A percentile compares a stretch with the other conserved stretches of the same genome.
phyloP scores from a whole-genome alignment of 345 rosid genomes.

The Aethionema arabicum region DNA sequence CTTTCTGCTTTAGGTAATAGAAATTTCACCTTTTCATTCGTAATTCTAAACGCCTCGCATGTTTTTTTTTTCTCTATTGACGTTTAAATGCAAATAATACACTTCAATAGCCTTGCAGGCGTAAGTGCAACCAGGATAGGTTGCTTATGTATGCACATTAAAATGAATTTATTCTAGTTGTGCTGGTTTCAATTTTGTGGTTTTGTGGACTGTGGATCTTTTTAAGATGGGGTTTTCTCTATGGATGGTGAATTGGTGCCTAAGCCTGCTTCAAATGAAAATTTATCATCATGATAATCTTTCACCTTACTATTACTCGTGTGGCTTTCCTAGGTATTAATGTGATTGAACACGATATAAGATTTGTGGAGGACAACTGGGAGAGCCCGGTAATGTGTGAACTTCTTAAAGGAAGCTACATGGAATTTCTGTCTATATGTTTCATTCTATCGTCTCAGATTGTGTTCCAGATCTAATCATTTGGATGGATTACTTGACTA shows the following conservation, averaged over 20 bases:
- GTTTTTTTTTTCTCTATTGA: background rate
- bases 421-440: background rate
- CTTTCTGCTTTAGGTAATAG: constrained; percentile 82
- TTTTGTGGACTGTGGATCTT: background rate
- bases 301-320: constrained; percentile 10
- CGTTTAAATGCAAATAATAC: background rate
- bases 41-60: background rate
- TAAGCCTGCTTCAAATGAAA: background rate
- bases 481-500: background rate
- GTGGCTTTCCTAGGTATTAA: constrained; percentile 65
- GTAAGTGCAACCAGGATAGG: background rate
- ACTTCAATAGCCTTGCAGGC: background rate
- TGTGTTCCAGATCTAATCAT: background rate
- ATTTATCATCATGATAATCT: background rate
- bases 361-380: constrained; percentile 99
- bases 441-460: constrained; percentile 6
- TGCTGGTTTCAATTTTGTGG: background rate
- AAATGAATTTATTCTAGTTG: background rate
- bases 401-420: constrained; percentile 7
- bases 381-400: constrained; percentile 84
- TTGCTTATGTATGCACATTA: background rate
- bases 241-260: background rate
- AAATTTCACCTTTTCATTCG: constrained; percentile 2
- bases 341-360: constrained; percentile 77
- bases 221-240: background rate